These are phyloP conservation scores for Penicillium simplicissimum DNA, from an alignment of 495 filamentous ascomycete species.

Conservation along the genomic window DNA sequence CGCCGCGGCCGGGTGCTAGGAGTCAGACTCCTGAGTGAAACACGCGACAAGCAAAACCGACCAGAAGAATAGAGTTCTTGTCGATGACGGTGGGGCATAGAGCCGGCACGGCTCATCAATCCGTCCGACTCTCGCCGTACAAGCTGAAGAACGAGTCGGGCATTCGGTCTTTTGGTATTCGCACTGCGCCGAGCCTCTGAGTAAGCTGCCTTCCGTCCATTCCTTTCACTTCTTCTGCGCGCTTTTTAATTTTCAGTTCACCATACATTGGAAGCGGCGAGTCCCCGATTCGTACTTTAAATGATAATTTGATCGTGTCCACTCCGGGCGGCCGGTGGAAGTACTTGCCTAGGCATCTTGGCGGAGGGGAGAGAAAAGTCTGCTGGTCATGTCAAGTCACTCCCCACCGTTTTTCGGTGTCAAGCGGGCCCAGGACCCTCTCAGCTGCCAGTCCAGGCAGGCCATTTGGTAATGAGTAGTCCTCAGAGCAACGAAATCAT, in stretches of 20 bases:
- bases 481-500: not conserved
- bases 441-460: not conserved
- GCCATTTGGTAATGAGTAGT: not conserved
- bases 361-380: conserved; percentile 11
- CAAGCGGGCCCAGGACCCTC: not conserved
- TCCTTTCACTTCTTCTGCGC: no score
- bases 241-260: not conserved
- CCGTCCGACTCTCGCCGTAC: conserved; percentile 8
- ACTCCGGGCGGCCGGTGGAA: not conserved
- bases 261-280: not conserved
- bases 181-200: conserved; percentile 1
- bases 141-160: not conserved
- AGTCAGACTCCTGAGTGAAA: not conserved
- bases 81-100: not conserved
- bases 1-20: not conserved
- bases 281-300: not conserved
- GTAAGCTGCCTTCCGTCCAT: not conserved
- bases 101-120: conserved; percentile 11
- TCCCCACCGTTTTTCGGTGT: conserved; percentile 1
- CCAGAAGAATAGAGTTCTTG: not conserved
- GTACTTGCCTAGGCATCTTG: not conserved
- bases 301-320: not conserved
- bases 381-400: conserved; percentile 8
- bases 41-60: not conserved
- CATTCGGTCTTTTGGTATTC: conserved; percentile 1